These are phyloP conservation scores for Ettlia oleoabundans DNA, from an alignment of 139 green algal species.

Conservation along the genomic window DNA sequence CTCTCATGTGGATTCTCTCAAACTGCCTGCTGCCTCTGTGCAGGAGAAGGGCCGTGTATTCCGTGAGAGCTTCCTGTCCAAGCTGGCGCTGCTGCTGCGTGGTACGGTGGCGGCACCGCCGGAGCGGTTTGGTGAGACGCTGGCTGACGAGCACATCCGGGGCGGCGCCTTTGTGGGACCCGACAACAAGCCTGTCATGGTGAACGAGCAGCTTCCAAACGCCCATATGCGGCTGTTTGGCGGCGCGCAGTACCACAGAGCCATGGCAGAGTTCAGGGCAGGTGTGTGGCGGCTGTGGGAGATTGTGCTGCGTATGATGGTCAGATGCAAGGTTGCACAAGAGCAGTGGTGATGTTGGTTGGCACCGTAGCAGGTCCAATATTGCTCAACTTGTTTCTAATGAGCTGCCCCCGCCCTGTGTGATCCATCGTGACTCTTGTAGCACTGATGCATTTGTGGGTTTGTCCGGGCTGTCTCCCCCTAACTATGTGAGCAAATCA, in stretches of 20 bases:
- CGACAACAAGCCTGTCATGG: slow-evolving; percentile 63
- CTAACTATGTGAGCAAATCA: no score
- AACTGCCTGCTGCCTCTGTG: not conserved
- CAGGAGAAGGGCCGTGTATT: slow-evolving; percentile 82
- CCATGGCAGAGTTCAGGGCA: slow-evolving; percentile 88
- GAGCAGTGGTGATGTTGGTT: no score
- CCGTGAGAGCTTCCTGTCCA: slow-evolving; percentile 83
- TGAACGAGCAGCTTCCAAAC: slow-evolving; percentile 79
- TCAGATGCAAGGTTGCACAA: no score
- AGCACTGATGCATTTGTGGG: no score
- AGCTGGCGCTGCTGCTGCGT: slow-evolving; percentile 81
- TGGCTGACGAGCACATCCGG: slow-evolving; percentile 91
- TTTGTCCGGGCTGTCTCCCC: no score
- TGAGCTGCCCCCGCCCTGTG: no score
- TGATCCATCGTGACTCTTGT: no score
- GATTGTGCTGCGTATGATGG: not conserved
- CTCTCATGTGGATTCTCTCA: not conserved
- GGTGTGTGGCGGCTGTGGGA: slow-evolving; percentile 11
- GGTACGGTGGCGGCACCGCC: slow-evolving; percentile 82
- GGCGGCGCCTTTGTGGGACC: slow-evolving; percentile 83
- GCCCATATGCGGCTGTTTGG: slow-evolving; percentile 94
- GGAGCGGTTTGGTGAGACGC: slow-evolving; percentile 93
- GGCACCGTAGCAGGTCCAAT: no score
- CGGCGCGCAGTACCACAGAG: slow-evolving; percentile 94
- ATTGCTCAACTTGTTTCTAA: no score